Percentiles rank a stretch among this genome's conserved stretches.
phyloP scores from a whole-genome alignment of 2,329 filamentous ascomycete species.

The Akanthomyces uredinophilus region DNA sequence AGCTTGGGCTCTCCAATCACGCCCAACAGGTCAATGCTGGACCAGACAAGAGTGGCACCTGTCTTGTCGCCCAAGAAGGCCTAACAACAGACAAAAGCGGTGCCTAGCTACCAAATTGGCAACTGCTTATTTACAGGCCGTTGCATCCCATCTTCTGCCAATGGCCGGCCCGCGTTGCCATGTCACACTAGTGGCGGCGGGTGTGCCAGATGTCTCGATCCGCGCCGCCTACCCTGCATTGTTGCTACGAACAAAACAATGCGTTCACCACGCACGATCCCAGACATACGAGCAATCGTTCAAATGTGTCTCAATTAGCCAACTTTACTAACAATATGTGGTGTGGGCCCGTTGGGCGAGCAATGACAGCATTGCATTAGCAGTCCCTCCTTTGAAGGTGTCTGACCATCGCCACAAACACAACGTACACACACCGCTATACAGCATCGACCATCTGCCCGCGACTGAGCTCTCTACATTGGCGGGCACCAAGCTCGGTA shows the following conservation, averaged over 20 bases:
- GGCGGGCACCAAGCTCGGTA: constrained; percentile 10
- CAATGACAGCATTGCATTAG: background rate
- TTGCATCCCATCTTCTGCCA: background rate
- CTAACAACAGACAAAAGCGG: background rate
- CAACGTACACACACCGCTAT: background rate
- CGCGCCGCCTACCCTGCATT: background rate
- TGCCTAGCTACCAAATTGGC: background rate
- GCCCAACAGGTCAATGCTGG: background rate
- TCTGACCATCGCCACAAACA: background rate
- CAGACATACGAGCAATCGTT: background rate
- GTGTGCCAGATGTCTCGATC: background rate
- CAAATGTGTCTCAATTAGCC: background rate
- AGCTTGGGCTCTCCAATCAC: background rate
- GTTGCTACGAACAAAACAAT: background rate
- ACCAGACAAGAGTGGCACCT: background rate
- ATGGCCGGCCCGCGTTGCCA: background rate
- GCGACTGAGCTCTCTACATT: background rate
- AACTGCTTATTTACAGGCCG: too few relatives aligned
- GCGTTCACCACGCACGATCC: background rate
- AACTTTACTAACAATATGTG: background rate
- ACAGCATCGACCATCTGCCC: background rate
- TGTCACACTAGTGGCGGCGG: background rate
- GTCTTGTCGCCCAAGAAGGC: background rate
- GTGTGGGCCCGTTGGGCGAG: background rate
- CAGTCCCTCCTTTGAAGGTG: background rate